These are phyloP conservation scores for Coccomyxa sp. DNA, from an alignment of 139 green algal species.

Conservation along the genomic window DNA sequence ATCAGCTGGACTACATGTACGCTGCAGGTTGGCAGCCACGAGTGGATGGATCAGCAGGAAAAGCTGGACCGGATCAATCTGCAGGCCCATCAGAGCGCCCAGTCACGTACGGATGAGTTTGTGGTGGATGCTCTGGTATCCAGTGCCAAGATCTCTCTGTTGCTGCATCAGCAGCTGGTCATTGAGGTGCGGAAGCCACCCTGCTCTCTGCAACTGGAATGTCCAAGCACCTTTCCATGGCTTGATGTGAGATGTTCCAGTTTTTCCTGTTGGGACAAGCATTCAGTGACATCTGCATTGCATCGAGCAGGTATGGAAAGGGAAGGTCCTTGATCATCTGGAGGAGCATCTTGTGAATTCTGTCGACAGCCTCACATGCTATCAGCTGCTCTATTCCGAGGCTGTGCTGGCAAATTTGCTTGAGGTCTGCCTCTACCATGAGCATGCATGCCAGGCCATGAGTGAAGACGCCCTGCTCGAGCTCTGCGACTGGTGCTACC, in stretches of 20 bases:
- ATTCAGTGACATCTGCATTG: background rate
- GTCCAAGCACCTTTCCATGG: background rate
- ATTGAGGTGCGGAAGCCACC: constrained; percentile 50
- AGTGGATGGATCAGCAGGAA: constrained; percentile 61
- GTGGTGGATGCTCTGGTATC: constrained; percentile 75
- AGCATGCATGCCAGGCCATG: constrained; percentile 46
- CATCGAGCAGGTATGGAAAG: constrained; percentile 62
- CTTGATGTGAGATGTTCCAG: background rate
- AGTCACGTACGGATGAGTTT: constrained; percentile 77
- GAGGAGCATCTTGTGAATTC: constrained; percentile 51
- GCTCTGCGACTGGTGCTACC: constrained; percentile 67
- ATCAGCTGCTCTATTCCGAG: constrained; percentile 75
- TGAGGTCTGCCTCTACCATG: constrained; percentile 68
- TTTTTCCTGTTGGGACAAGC: background rate
- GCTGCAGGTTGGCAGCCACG: constrained; percentile 45
- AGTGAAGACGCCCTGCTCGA: constrained; percentile 69
- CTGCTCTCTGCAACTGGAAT: background rate
- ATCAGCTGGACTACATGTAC: too few relatives aligned
- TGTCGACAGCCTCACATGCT: constrained; percentile 49
- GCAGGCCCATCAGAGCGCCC: constrained; percentile 79
- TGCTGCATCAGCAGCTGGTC: constrained; percentile 71
- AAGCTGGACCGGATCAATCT: constrained; percentile 56
- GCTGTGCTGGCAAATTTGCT: constrained; percentile 73
- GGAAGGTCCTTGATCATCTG: constrained; percentile 63
- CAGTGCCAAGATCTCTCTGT: constrained; percentile 57